Percentiles rank a stretch among this genome's conserved stretches.
Evolutionary conservation across 805 yeast species (phyloP).

Genomic region (Jamesozyma piceae): DNA sequence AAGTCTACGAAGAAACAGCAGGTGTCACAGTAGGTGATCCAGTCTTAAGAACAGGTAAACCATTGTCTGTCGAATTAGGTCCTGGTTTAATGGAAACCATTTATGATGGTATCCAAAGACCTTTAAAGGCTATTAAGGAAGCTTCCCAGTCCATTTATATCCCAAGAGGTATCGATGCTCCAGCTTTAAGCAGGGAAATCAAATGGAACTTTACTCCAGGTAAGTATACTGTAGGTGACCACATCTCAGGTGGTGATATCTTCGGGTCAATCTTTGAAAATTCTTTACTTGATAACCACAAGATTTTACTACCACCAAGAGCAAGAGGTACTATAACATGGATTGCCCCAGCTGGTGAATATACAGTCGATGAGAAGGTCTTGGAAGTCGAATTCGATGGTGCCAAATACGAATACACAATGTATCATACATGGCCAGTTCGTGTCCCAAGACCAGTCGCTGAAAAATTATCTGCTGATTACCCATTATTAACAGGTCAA

Average conservation of each 20-base stretch:
- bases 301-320: constrained; percentile 92
- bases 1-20: constrained; percentile 98
- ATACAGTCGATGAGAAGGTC: constrained; percentile 80
- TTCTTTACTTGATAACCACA: constrained; percentile 85
- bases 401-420: constrained; percentile 63
- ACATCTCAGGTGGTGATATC: constrained; percentile 96
- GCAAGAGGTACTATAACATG: constrained; percentile 95
- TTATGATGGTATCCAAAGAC: constrained; percentile 99
- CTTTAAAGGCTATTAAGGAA: constrained; percentile 86
- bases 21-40: constrained; percentile 99
- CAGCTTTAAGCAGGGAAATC: constrained; percentile 76
- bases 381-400: constrained; percentile 95
- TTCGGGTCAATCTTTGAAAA: constrained; percentile 91
- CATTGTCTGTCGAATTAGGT: constrained; percentile 97
- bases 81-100: constrained; percentile 99
- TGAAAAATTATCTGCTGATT: constrained; percentile 84
- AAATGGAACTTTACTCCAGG: constrained; percentile 85
- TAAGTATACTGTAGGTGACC: constrained; percentile 75
- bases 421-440: constrained; percentile 99
- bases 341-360: constrained; percentile 83
- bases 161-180: constrained; percentile 97
- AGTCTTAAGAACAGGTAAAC: constrained; percentile 95
- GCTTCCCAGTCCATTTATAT: constrained; percentile 85
- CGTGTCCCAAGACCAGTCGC: constrained; percentile 99
- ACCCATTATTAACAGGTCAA: constrained; percentile 95